Base-by-base conservation (phyloP, 2,329 filamentous ascomycete genomes). In the Orbilia oligospora region DNA sequence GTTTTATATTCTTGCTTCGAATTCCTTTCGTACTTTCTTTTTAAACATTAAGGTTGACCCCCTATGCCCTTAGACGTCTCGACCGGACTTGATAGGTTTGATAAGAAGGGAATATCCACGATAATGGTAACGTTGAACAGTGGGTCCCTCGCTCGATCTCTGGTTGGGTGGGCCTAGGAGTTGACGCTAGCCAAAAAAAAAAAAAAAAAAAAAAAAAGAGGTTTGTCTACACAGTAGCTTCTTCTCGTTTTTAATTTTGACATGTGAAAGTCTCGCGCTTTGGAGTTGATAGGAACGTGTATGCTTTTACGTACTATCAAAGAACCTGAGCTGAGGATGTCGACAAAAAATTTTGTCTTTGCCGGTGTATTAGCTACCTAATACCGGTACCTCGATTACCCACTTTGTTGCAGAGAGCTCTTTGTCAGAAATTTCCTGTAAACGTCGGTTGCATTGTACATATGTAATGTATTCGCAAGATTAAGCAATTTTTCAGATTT, bases 241-340 rank as follows among this genome's bases (percentile, higher is more conserved):
- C 3, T n/a, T 22, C 38, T 41, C 9, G 9, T n/a, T 41, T 44
- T 46, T 20, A 14, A 14, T 75, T 75, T 75, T 75, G 30, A 20
- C 71, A 75, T 75, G 71, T 75, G 71, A 75, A 75, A 75, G 49
- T 30, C 36, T 49, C 24, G 36, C 48, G 53, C 18, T 51, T 44
- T 66, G 18, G 22, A 14, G 36, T 55, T 18, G 36, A 48, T 65
- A 36, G 9, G 8, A 36, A 9, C 9, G 10, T 12, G 33, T 58
- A 9, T 46, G 30, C 9, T 18, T 55, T 51, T 44, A 61, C 55
- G 18, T 30, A 30, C 6, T 44, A 61, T 41, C 55, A 6, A 18
- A 8, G 20, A 30, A 30, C 27, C 6, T 30, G 27, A 30, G 10
- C 20, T 55, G 6, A 30, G 30, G 53, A 38, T 36, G 30, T 56